These are phyloP conservation scores for Lignosus rhinocerotis DNA, from an alignment of 1,284 basidiomycete species.

Conservation along the genomic window DNA sequence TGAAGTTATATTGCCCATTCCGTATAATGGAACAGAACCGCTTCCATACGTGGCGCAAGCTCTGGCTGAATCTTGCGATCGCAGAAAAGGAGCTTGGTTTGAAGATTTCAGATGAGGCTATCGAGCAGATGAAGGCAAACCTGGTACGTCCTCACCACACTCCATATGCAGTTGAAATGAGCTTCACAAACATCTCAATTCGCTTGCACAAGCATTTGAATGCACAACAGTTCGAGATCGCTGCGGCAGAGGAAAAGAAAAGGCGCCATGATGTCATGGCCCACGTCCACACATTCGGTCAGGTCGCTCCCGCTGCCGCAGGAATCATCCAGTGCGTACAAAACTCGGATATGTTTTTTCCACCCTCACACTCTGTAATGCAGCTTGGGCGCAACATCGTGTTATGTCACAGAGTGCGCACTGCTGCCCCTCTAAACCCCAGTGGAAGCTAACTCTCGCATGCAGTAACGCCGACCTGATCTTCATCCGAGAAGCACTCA, in stretches of 20 bases:
- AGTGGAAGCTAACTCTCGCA: neutral
- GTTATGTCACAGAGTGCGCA: conserved; percentile 95
- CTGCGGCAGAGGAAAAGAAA: conserved; percentile 95
- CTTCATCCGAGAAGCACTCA: conserved; percentile 88
- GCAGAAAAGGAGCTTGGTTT: conserved; percentile 97
- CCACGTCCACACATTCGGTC: conserved; percentile 96
- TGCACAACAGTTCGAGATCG: conserved; percentile 88
- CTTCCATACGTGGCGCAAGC: conserved; percentile 94
- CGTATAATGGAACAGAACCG: conserved; percentile 64
- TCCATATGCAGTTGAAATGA: neutral
- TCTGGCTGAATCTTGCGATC: conserved; percentile 96
- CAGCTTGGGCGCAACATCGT: conserved; percentile 94
- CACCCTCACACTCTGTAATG: neutral
- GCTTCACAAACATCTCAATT: neutral
- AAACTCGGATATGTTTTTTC: conserved; percentile 1
- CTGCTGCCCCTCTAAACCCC: neutral
- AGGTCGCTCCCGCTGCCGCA: conserved; percentile 92
- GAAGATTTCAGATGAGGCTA: conserved; percentile 86
- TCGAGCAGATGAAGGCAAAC: conserved; percentile 92
- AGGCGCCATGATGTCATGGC: conserved; percentile 99
- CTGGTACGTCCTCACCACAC: conserved; percentile 54
- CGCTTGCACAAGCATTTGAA: conserved; percentile 65
- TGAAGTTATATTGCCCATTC: neutral
- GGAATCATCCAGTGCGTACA: conserved; percentile 92
- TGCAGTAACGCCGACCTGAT: conserved; percentile 94